Evolutionary conservation across 768 basidiomycete genomes (phyloP), one percentile per base, ranked within the genome.

Genomic region (Clitopilus passeckerianus): DNA sequence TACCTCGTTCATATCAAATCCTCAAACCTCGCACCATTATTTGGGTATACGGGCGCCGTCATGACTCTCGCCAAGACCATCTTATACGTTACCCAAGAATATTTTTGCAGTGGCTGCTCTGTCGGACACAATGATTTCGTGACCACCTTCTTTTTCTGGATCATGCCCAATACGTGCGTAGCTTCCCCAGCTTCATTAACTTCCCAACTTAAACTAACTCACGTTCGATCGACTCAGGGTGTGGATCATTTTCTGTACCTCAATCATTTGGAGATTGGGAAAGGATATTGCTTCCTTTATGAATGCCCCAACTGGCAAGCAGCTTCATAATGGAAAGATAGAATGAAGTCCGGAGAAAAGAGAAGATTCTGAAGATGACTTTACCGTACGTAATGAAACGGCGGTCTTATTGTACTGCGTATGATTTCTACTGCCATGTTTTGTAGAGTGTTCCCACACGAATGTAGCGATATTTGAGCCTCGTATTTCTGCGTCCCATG

Each of bases 51-150:
- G 9, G 82, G 83, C 10, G 86, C 80, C 7, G 75, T 80, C 6
- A 85, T 90, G 81, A 93, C 91, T 2, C 72, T 91, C 33, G 83
- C 83, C 33, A 93, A 93, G 76, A 94, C 91, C 1, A 72, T 81
- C 1, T 79, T 93, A 30, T 94, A 93, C 70, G 79, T 80, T 66
- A 65, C 77, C 20, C 85, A 91, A 71, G 90, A 92, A 71, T 84
- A 85, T 68, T 89, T 81, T 66, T 90, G 89, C 67, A 77, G 78
- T n/a, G 77, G 76, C 10, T 91, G 89, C 68, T 71, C 81, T 33
- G 71, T 83, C 37, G 84, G 88, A 34, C 86, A 91, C 68, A 89
- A 90, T 66, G 64, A 79, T 15, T 66, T 74, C 35, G 57, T 66
- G 20, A 76, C 79, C 34, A 71, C 85, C 15, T 57, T 88, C 60